These are phyloP conservation scores for Rhododendron griersonianum DNA, from an alignment of 148 eudicot genomes.

Conservation along the genomic window DNA sequence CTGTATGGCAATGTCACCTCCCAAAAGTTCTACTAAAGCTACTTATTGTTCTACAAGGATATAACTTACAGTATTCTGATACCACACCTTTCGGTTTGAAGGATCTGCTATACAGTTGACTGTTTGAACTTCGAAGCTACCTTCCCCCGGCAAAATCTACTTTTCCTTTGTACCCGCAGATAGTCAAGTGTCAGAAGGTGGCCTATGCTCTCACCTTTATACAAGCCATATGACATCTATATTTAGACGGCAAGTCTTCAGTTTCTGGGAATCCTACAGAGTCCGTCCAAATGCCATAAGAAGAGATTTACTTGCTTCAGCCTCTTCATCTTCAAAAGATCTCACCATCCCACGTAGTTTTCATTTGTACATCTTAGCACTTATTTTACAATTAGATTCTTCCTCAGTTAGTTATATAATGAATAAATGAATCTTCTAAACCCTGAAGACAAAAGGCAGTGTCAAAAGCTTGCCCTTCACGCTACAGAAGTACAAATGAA, in stretches of 20 bases:
- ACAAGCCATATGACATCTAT: constrained; percentile 11
- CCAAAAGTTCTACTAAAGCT: neutral
- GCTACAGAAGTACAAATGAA: neutral
- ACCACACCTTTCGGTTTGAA: neutral
- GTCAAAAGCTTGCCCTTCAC: neutral
- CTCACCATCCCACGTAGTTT: neutral
- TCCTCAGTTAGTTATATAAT: neutral
- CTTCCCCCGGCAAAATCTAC: constrained; percentile 3
- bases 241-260: neutral
- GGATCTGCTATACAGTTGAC: constrained; percentile 4
- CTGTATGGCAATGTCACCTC: neutral
- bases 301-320: neutral
- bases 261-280: neutral
- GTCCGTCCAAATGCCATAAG: neutral
- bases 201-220: constrained; percentile 13
- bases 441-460: neutral
- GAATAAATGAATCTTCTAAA: constrained; percentile 3
- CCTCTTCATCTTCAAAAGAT: constrained; percentile 6
- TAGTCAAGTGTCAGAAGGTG: neutral
- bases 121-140: neutral
- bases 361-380: neutral
- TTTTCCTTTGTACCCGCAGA: constrained; percentile 4
- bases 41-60: neutral
- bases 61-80: neutral
- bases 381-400: constrained; percentile 8